Evolutionary conservation across 768 basidiomycete species (phyloP), one percentile per base, ranked within the genome.

Genomic region (Tremella mesenterica): DNA sequence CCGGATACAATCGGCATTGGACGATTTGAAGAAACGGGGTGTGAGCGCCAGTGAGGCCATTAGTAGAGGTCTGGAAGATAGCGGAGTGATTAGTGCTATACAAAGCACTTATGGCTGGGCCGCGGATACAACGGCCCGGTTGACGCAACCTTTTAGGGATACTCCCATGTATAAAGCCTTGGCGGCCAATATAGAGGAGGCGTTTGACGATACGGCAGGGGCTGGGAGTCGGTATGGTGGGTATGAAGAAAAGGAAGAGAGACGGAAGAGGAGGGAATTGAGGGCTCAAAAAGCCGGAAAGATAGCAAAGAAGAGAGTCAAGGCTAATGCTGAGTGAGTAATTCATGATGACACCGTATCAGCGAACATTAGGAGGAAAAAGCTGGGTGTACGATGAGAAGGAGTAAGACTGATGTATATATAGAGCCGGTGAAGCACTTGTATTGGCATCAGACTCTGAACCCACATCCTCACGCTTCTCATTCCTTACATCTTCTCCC

Each of bases 101-200:
- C 85, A 88, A 6, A 79, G 81, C 61, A 88, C 91, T 1, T 86
- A 88, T 0, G 81, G 84, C 14, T 87, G 88, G 5, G 82, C 93
- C 52, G 90, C 91, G 6, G 82, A 78, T 9, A 86, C 86, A 5
- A 88, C 92, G 44, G 84, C 84, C 44, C 83, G 84, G 41, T 86
- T 89, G 13, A 96, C 95, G 2, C 91, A 93, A 57, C 93, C 93
- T n/a, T 86, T 99, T 56, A 85, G 95, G 38, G 90, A 95, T 58
- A 99, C 93, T 1, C 84, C 81, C 13, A 88, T 93, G 0, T 99
- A 99, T 77, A 95, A 95, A 76, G 78, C 84, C 0, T 76, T 96
- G 6, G 82, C 89, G 0, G 89, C 93, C 41, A 88, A 88, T 1
- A 76, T 99, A 13, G 76, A 90, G 38, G 95, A 99, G 58, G 88